A percentile compares a stretch with the other conserved stretches of the same genome.
Conservation (phyloP, 345 rosid genomes). For the Anastatica hierochuntica region DNA sequence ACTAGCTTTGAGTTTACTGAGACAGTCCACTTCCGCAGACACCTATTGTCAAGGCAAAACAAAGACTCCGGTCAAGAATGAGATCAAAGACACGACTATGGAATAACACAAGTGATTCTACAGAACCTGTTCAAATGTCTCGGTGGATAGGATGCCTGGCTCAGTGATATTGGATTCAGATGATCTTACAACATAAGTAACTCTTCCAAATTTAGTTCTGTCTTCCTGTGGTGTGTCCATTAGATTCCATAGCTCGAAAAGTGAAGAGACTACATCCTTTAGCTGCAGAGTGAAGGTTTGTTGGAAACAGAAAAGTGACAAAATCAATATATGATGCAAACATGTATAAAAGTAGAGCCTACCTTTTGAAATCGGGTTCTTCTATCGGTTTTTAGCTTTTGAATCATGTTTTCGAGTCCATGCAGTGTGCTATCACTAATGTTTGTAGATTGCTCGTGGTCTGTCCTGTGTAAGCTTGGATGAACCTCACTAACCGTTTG, state of each 20-base stretch:
- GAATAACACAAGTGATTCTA: not conserved
- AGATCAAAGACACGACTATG: not conserved
- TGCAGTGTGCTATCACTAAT: conserved; percentile 69
- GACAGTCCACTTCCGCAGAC: conserved; percentile 74
- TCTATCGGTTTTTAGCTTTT: conserved; percentile 59
- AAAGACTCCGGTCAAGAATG: not conserved
- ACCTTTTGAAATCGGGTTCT: conserved; percentile 74
- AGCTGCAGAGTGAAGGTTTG: too few species aligned
- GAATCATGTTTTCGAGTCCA: conserved; percentile 64
- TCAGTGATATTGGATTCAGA: conserved; percentile 53
- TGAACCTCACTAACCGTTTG: conserved; percentile 77
- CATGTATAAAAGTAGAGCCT: not conserved
- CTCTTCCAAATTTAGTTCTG: conserved; percentile 44
- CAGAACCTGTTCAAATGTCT: conserved; percentile 67
- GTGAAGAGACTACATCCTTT: conserved; percentile 46
- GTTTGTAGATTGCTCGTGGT: conserved; percentile 68
- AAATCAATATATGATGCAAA: not conserved
- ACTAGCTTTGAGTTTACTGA: conserved; percentile 67
- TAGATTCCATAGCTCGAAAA: conserved; percentile 80
- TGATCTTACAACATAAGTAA: conserved; percentile 42
- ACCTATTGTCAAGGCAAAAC: conserved; percentile 59
- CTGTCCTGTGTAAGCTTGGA: conserved; percentile 70
- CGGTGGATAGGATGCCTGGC: conserved; percentile 55
- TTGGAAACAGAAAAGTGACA: too few species aligned
- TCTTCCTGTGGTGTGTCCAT: conserved; percentile 80